Evolutionary conservation across 139 green algal species (phyloP).

Genomic region (Astrephomene gubernaculifera): DNA sequence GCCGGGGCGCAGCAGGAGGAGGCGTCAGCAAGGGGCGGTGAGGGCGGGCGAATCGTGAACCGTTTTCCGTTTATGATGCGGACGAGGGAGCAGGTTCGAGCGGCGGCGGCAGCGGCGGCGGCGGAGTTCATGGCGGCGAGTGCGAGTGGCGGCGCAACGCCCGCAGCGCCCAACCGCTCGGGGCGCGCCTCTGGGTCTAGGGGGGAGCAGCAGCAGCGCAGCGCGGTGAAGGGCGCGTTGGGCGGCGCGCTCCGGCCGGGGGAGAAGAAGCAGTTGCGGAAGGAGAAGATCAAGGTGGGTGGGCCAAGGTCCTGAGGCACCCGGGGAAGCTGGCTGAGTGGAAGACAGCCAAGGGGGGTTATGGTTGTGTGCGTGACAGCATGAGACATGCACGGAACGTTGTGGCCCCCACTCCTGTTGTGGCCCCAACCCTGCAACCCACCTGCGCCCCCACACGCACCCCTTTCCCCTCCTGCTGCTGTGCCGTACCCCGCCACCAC

Average conservation of each 20-base stretch:
- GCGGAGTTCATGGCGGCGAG: background rate
- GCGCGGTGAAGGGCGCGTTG: slow-evolving; percentile 46
- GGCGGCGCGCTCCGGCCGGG: slow-evolving; percentile 60
- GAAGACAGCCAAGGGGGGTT: too few relatives aligned
- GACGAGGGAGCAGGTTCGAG: slow-evolving; percentile 22
- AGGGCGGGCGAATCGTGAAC: background rate
- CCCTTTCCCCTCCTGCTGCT: too few relatives aligned
- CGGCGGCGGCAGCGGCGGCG: slow-evolving; percentile 5
- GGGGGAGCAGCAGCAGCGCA: slow-evolving; percentile 22
- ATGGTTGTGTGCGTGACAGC: too few relatives aligned
- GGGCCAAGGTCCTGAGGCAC: too few relatives aligned
- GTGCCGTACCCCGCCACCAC: too few relatives aligned
- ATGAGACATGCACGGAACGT: too few relatives aligned
- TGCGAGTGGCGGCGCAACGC: slow-evolving; percentile 30
- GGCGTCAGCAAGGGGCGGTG: background rate
- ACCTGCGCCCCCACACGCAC: too few relatives aligned
- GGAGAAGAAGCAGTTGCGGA: slow-evolving; percentile 60
- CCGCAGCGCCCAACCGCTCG: slow-evolving; percentile 2
- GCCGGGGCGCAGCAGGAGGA: background rate
- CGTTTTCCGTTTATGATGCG: slow-evolving; percentile 22
- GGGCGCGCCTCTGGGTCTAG: background rate
- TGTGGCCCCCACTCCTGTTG: too few relatives aligned
- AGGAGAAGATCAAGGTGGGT: slow-evolving; percentile 54
- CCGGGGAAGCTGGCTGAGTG: too few relatives aligned
- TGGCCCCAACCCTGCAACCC: too few relatives aligned